A percentile compares a stretch with the other conserved stretches of the same genome.
Conservation (phyloP, 2,329 filamentous ascomycete species). For the Orbilia ellipsospora region DNA sequence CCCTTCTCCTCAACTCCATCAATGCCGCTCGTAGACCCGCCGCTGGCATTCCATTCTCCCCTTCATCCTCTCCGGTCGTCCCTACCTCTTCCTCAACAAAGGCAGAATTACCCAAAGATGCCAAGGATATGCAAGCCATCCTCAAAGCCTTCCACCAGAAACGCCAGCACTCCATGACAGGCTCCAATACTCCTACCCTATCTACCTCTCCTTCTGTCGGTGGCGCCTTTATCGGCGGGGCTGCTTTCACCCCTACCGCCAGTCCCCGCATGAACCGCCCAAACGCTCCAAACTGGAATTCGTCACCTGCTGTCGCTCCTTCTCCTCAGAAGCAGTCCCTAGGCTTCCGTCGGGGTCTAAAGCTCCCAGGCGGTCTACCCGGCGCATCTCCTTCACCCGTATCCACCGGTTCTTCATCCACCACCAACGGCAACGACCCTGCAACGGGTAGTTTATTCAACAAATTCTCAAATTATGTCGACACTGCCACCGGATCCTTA, state of each 20-base stretch:
- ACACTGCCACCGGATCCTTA: conserved; percentile 88
- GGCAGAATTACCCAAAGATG: conserved; percentile 42
- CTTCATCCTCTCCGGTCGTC: conserved; percentile 65
- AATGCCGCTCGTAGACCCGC: conserved; percentile 69
- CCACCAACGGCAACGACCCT: conserved; percentile 34
- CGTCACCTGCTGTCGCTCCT: conserved; percentile 65
- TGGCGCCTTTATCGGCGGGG: conserved; percentile 60
- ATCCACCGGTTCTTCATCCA: conserved; percentile 16
- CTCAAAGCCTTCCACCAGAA: conserved; percentile 77
- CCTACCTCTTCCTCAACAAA: conserved; percentile 61
- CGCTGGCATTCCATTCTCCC: conserved; percentile 62
- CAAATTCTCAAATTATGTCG: conserved; percentile 83
- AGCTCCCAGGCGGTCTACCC: conserved; percentile 61
- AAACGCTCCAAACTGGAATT: conserved; percentile 63
- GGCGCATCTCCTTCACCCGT: conserved; percentile 53
- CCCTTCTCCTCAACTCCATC: conserved; percentile 54
- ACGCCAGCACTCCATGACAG: conserved; percentile 69
- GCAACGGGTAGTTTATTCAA: conserved; percentile 68
- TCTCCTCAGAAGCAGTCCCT: conserved; percentile 62
- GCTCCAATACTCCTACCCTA: conserved; percentile 61
- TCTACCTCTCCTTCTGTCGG: conserved; percentile 57
- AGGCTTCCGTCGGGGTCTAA: conserved; percentile 65
- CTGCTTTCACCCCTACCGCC: conserved; percentile 65
- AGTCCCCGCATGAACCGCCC: conserved; percentile 63
- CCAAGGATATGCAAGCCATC: conserved; percentile 74